Evolutionary conservation across 164 flowering plant species (phyloP).

Genomic region (Macadamia tetraphylla): DNA sequence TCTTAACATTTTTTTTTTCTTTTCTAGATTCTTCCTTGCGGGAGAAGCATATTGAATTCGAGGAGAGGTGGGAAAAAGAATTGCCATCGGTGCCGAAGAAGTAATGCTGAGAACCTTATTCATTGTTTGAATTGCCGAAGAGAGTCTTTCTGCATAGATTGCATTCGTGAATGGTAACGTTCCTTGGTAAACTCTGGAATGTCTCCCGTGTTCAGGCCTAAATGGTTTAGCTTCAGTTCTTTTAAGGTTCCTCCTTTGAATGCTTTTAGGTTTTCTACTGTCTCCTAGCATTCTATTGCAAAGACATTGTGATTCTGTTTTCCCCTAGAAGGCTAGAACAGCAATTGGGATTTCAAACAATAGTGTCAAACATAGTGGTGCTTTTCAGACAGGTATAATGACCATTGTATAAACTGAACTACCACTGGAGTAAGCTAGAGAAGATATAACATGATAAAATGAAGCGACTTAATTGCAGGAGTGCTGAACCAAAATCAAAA

Average conservation of each 20-base stretch:
- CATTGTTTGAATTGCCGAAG: slow-evolving; percentile 53
- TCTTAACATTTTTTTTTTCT: slow-evolving; percentile 1
- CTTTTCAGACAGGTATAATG: neutral
- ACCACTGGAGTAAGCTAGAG: too few species aligned
- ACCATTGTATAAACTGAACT: neutral
- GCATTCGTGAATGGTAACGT: slow-evolving; percentile 49
- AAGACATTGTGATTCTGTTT: too few species aligned
- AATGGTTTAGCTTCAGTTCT: neutral
- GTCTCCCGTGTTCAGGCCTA: neutral
- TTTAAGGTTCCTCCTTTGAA: neutral
- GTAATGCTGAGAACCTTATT: slow-evolving; percentile 22
- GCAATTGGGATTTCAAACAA: neutral
- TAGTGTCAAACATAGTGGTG: neutral
- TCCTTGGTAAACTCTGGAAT: neutral
- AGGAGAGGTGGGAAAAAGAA: slow-evolving; percentile 30
- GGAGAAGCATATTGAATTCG: slow-evolving; percentile 23
- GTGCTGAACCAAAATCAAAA: too few species aligned
- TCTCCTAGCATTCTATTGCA: neutral
- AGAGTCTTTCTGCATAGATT: slow-evolving; percentile 48
- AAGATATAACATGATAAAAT: too few species aligned
- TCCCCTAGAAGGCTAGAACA: too few species aligned
- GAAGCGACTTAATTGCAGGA: too few species aligned
- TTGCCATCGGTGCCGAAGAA: slow-evolving; percentile 63
- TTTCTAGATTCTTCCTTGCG: slow-evolving; percentile 45
- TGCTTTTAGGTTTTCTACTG: neutral